phyloP scores from a whole-genome alignment of 73 alveolate genomes.

The Effrenium voratum region DNA sequence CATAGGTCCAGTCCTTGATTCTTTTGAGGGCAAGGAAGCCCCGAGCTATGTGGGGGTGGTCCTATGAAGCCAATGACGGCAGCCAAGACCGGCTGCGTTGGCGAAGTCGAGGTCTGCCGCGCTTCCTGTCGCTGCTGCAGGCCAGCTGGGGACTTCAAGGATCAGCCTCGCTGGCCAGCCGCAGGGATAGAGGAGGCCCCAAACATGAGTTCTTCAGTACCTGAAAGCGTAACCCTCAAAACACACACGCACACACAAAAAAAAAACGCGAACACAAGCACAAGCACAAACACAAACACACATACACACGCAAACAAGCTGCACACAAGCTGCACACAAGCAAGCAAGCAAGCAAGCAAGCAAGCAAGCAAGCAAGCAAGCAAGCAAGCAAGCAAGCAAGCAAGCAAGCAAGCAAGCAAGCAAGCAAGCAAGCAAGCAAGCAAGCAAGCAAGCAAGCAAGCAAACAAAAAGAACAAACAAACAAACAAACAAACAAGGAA shows the following conservation, averaged over 20 bases:
- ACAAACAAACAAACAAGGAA: too few relatives aligned
- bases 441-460: too few relatives aligned
- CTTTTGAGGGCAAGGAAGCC: too few relatives aligned
- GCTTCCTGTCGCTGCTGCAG: conserved; percentile 39
- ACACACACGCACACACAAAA: background rate
- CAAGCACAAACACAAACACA: background rate
- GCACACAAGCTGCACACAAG: background rate
- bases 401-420: background rate
- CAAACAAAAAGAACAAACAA: too few relatives aligned
- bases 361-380: background rate
- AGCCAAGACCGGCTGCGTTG: too few relatives aligned
- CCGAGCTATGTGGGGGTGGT: too few relatives aligned
- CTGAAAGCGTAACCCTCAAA: background rate
- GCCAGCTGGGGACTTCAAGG: too few relatives aligned
- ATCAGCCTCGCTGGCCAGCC: too few relatives aligned
- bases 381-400: background rate
- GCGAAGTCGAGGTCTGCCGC: conserved; percentile 44
- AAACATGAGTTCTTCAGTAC: background rate
- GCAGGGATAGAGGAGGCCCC: too few relatives aligned
- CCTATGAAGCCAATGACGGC: too few relatives aligned
- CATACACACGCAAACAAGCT: background rate
- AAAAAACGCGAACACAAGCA: background rate
- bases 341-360: background rate
- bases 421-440: background rate
- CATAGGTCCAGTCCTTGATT: too few relatives aligned